These are phyloP conservation scores for Dimargaris cristalligena DNA, from an alignment of 192 early-diverging fungal genomes.

Conservation along the genomic window DNA sequence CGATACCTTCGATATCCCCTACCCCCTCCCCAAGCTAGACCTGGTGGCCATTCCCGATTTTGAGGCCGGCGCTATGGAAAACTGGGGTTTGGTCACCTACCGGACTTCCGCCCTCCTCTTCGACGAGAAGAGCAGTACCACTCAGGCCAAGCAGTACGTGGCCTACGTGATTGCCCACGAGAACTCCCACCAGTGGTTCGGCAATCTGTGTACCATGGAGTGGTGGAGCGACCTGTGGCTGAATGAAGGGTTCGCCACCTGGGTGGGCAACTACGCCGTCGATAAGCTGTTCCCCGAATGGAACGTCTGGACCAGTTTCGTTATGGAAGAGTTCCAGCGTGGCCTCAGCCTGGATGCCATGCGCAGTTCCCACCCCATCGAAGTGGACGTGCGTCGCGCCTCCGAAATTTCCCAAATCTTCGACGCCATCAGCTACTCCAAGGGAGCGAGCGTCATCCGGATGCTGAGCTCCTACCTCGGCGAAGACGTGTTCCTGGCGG, in stretches of 20 bases:
- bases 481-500: conserved; percentile 48
- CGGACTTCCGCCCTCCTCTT: conserved; percentile 69
- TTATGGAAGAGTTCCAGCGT: conserved; percentile 54
- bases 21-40: conserved; percentile 85
- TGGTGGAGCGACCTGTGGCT: conserved; percentile 95
- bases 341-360: conserved; percentile 68
- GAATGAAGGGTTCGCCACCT: conserved; percentile 97
- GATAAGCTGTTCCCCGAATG: conserved; percentile 87
- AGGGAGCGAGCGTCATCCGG: conserved; percentile 86
- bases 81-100: conserved; percentile 94
- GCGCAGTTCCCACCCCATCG: conserved; percentile 80
- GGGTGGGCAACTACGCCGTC: conserved; percentile 77
- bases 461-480: conserved; percentile 73
- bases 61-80: conserved; percentile 84
- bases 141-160: conserved; percentile 60
- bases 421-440: conserved; percentile 79
- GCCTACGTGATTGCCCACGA: conserved; percentile 88
- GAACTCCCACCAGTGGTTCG: conserved; percentile 78
- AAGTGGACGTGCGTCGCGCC: conserved; percentile 69
- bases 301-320: conserved; percentile 81
- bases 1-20: conserved; percentile 67
- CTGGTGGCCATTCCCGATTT: conserved; percentile 89
- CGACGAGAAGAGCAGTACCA: conserved; percentile 59
- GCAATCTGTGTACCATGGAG: conserved; percentile 90
- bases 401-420: conserved; percentile 89